Conservation (phyloP, 202 grass and related monocot species). For the Cymbopogon flexuosus region DNA sequence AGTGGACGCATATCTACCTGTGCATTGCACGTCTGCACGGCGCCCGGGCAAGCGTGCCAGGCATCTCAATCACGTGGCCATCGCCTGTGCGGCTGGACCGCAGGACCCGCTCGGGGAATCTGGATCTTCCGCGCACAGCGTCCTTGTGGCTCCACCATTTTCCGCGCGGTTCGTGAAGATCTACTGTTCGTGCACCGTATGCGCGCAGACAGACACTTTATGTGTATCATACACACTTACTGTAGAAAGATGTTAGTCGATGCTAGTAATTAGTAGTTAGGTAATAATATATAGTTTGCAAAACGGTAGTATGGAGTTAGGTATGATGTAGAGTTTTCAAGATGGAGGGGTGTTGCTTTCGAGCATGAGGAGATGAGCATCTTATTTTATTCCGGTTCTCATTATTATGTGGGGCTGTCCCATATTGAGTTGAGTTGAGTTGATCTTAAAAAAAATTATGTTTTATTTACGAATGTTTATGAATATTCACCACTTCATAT, state of each 20-base stretch:
- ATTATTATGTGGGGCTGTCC: not conserved
- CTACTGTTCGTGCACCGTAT: too few relatives aligned
- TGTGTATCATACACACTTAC: not conserved
- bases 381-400: not conserved
- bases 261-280: not conserved
- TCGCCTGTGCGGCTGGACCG: not conserved
- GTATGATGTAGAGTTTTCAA: not conserved
- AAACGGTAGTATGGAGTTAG: not conserved
- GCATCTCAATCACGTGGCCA: conserved; percentile 15
- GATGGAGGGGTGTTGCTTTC: not conserved
- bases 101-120: not conserved
- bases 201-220: too few relatives aligned
- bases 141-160: not conserved
- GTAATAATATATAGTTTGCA: not conserved
- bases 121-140: not conserved
- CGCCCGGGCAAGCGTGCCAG: not conserved
- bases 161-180: not conserved
- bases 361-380: accelerated
- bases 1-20: too few relatives aligned
- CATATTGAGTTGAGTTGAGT: conserved; percentile 3
- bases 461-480: not conserved
- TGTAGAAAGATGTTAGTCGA: too few relatives aligned
- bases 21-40: too few relatives aligned
- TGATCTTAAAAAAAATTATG: not conserved
- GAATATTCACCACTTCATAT: accelerated